Percentiles rank a stretch among this genome's conserved stretches.
Evolutionary conservation across 2,329 filamentous ascomycete species (phyloP).

Genomic region (Exophiala spinifera): DNA sequence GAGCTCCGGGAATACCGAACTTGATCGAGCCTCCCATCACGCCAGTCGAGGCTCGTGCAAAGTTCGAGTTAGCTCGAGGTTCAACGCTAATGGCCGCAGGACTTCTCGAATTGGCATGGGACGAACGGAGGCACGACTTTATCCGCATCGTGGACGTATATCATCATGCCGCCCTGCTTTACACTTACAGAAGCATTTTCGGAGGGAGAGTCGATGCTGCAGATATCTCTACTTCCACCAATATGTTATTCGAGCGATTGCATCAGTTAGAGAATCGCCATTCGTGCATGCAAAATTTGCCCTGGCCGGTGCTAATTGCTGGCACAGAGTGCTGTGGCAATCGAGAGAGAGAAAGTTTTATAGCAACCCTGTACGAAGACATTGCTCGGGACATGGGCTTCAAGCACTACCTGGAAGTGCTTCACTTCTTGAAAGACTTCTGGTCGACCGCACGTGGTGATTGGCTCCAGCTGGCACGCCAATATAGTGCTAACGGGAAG

Average conservation of each 20-base stretch:
- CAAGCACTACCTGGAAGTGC: constrained; percentile 21
- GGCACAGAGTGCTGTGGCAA: constrained; percentile 28
- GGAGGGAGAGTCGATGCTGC: constrained; percentile 3
- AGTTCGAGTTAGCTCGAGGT: constrained; percentile 21
- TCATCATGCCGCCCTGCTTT: constrained; percentile 31
- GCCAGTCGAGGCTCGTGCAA: constrained; percentile 9
- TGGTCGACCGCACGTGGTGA: constrained; percentile 10
- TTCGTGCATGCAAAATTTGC: constrained; percentile 30
- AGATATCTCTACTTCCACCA: constrained; percentile 15
- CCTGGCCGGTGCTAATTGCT: constrained; percentile 32
- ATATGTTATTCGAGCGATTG: constrained; percentile 18
- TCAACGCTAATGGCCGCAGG: constrained; percentile 24
- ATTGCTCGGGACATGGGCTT: constrained; percentile 22
- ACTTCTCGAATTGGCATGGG: constrained; percentile 11
- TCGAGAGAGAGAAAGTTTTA: constrained; percentile 11
- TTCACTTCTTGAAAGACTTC: constrained; percentile 21
- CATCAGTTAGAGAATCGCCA: constrained; percentile 20
- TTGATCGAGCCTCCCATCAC: constrained; percentile 7
- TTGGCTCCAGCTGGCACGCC: constrained; percentile 18
- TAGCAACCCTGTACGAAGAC: constrained; percentile 17
- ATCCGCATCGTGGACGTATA: constrained; percentile 31
- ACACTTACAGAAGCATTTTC: constrained; percentile 28
- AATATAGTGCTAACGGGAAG: constrained; percentile 15
- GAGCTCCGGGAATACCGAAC: neutral
- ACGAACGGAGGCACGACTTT: constrained; percentile 26